Evolutionary conservation across 306 rosid species (phyloP).

Genomic region (Castanea crenata): DNA sequence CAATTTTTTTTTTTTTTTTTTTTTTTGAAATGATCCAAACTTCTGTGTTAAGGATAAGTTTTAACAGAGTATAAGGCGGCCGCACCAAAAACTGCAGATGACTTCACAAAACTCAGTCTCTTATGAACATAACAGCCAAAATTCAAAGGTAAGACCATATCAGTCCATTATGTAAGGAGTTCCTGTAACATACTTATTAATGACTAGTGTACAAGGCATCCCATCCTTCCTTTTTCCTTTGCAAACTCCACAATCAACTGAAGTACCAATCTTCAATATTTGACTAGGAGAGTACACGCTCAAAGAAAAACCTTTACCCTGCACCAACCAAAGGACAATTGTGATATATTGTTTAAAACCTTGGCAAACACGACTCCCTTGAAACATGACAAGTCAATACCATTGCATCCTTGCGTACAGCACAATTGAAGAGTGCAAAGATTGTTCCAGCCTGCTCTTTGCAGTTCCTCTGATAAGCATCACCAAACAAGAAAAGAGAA

Average conservation of each 20-base stretch:
- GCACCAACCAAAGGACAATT: slow-evolving; percentile 20
- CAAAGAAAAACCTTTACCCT: slow-evolving; percentile 87
- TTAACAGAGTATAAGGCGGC: too few species aligned
- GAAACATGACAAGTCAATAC: slow-evolving; percentile 33
- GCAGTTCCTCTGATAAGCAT: slow-evolving; percentile 64
- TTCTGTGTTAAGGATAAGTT: too few species aligned
- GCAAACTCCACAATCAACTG: slow-evolving; percentile 89
- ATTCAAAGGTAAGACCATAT: not conserved
- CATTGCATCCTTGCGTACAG: slow-evolving; percentile 72
- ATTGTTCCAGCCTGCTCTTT: slow-evolving; percentile 62
- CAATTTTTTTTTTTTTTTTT: too few species aligned
- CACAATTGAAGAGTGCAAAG: slow-evolving; percentile 66
- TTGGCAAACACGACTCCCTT: not conserved
- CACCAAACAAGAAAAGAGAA: slow-evolving; percentile 88
- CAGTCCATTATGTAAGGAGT: not conserved
- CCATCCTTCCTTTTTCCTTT: slow-evolving; percentile 80
- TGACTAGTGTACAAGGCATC: slow-evolving; percentile 62
- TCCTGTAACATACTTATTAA: slow-evolving; percentile 57
- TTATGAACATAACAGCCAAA: not conserved
- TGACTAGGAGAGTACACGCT: slow-evolving; percentile 64
- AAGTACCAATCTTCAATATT: slow-evolving; percentile 75
- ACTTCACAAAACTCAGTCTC: not conserved
- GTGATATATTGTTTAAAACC: slow-evolving; percentile 5
- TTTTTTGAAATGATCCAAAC: too few species aligned
- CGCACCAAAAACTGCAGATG: not conserved